Evolutionary conservation across 805 yeast species (phyloP), one percentile per base, ranked within the genome.

Genomic region (Cyberlindnera maritima): DNA sequence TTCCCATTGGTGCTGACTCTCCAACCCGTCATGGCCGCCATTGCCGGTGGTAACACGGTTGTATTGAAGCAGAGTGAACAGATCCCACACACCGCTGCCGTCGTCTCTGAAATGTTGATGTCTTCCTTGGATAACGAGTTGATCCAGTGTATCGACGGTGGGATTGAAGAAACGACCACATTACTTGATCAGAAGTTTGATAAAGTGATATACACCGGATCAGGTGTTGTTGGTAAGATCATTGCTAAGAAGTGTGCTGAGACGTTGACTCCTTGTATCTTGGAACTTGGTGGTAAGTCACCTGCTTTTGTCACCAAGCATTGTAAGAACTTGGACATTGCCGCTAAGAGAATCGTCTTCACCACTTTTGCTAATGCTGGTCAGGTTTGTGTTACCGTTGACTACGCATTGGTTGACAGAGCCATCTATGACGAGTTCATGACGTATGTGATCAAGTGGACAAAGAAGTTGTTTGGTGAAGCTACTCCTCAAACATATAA

Each of bases 271-370:
- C 97, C 97, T 1, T 76, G 77, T 11, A 67, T 86, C 9, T 73
- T 91, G 51, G 98, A 91, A 67, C 72, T 91, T 38, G 97, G 98
- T 44, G 98, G 98, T 5, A 92, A 92, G 65, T 84, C 92, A 8
- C 98, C 98, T 0, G 86, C 79, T 2, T 76, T 90, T 56, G 69
- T 91, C 11, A 75, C 89, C 43, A 74, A 69, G 39, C 71, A 70
- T 52, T 67, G 74, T 41, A 70, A 72, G 47, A 61, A 79, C 47
- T 56, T 81, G 32, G 59, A 66, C 10, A 64, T 68, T 1, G 73
- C 77, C 4, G 72, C 89, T 21, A 75, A 75, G 53, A 77, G 97
- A 65, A 67, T 88, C 14, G 74, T 76, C 1, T 88, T 94, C 87
- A 92, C 91, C 15, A 80, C 84, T 56, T 84, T 83, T 60, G 67